These are phyloP conservation scores for Corrigiola litoralis DNA, from an alignment of 179 eudicot species.

Conservation along the genomic window DNA sequence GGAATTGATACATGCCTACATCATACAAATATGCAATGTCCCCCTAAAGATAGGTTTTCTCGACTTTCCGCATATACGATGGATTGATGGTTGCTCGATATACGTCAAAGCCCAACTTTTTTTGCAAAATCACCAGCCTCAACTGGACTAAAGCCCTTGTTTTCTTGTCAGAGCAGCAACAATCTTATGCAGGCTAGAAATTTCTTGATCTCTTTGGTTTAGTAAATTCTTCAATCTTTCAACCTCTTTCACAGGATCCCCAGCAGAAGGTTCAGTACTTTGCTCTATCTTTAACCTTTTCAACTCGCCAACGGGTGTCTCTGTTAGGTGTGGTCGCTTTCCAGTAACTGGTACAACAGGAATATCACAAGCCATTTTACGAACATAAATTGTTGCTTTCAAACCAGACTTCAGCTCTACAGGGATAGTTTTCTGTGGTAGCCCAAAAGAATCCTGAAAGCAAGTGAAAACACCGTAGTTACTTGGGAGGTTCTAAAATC, in stretches of 20 bases:
- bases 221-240: slow-evolving; percentile 57
- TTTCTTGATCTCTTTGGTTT: slow-evolving; percentile 56
- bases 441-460: slow-evolving; percentile 64
- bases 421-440: slow-evolving; percentile 49
- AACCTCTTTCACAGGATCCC: slow-evolving; percentile 55
- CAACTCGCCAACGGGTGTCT: slow-evolving; percentile 20
- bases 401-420: slow-evolving; percentile 46
- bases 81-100: too few species aligned
- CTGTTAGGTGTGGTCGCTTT: slow-evolving; percentile 50
- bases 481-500: too few species aligned
- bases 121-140: background rate
- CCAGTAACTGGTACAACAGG: slow-evolving; percentile 28
- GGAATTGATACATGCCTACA: too few species aligned
- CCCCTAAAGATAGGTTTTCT: too few species aligned
- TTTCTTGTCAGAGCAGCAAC: slow-evolving; percentile 70
- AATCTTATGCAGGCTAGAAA: slow-evolving; percentile 63
- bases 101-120: background rate
- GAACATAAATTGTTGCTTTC: slow-evolving; percentile 45
- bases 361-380: slow-evolving; percentile 48
- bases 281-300: slow-evolving; percentile 49
- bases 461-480: slow-evolving; percentile 2
- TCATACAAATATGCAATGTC: too few species aligned
- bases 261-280: slow-evolving; percentile 15
- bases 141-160: slow-evolving; percentile 52
- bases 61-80: too few species aligned